phyloP scores from a whole-genome alignment of 2,329 filamentous ascomycete genomes.

The Claviceps lovelessii region DNA sequence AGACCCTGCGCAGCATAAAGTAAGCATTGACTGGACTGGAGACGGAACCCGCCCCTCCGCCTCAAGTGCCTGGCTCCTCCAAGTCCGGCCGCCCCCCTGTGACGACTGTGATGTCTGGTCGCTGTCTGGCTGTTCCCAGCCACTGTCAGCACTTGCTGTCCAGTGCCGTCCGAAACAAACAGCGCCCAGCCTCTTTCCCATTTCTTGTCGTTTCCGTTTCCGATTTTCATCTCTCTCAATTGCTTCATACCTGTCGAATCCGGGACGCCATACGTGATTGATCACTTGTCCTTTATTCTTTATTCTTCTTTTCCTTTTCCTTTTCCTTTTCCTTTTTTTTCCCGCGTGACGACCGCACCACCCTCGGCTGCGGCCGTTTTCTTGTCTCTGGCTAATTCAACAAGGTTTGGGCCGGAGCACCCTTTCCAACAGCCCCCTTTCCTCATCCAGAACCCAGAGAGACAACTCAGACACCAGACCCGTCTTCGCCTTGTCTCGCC shows the following conservation, averaged over 20 bases:
- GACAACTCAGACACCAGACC: neutral
- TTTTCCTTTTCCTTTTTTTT: neutral
- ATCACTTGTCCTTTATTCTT: neutral
- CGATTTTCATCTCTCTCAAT: neutral
- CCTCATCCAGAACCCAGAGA: neutral
- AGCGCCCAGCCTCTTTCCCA: neutral
- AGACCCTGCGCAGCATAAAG: neutral
- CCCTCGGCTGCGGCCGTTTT: neutral
- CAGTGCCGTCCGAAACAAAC: neutral
- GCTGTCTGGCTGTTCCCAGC: neutral
- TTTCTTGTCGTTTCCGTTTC: neutral
- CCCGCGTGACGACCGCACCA: neutral
- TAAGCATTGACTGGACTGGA: neutral
- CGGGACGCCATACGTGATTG: neutral
- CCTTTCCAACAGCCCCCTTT: conserved; percentile 1
- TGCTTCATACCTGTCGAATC: neutral
- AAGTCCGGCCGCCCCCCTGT: no score
- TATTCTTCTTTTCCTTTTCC: neutral
- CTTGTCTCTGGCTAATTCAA: neutral
- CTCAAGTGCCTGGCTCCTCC: neutral
- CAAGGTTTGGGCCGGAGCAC: neutral
- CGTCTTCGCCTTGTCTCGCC: neutral
- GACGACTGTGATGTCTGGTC: no score
- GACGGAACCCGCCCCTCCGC: no score
- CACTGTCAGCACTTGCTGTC: neutral